phyloP scores from a whole-genome alignment of 768 basidiomycete genomes.

The Leccinum rimulosum region DNA sequence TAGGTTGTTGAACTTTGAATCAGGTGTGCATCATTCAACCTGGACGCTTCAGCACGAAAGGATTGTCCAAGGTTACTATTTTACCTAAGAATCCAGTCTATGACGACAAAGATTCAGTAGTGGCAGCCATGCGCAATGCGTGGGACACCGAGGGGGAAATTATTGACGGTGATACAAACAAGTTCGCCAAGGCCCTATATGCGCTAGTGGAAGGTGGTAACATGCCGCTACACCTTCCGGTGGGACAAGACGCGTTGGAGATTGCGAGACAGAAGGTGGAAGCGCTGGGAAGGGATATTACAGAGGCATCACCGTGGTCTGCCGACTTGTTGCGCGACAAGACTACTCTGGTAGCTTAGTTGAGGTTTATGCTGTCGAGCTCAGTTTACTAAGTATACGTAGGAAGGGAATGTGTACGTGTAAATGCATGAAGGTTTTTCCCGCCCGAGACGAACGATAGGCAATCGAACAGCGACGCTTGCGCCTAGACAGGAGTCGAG shows the following conservation, averaged over 20 bases:
- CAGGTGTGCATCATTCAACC: background rate
- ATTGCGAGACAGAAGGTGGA: background rate
- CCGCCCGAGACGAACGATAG: too few species aligned
- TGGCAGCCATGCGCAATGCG: background rate
- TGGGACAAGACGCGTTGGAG: constrained; percentile 6
- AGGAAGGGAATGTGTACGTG: too few species aligned
- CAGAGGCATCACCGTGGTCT: constrained; percentile 4
- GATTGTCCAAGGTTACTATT: background rate
- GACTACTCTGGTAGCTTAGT: background rate
- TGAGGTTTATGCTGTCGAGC: too few species aligned
- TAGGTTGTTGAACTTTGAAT: background rate
- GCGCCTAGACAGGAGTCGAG: too few species aligned
- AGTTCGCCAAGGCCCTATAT: constrained; percentile 3
- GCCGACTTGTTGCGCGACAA: constrained; percentile 2
- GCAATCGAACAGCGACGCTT: too few species aligned
- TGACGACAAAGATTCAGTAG: background rate
- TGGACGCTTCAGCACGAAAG: constrained; percentile 3
- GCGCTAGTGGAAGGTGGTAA: background rate
- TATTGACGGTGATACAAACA: constrained; percentile 2
- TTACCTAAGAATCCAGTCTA: background rate
- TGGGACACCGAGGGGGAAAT: background rate
- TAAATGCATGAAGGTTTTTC: too few species aligned
- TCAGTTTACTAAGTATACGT: too few species aligned
- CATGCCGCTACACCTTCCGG: constrained; percentile 2
- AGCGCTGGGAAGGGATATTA: background rate